Conservation (phyloP, 805 yeast genomes). For the Wickerhamomyces strasburgensis region DNA sequence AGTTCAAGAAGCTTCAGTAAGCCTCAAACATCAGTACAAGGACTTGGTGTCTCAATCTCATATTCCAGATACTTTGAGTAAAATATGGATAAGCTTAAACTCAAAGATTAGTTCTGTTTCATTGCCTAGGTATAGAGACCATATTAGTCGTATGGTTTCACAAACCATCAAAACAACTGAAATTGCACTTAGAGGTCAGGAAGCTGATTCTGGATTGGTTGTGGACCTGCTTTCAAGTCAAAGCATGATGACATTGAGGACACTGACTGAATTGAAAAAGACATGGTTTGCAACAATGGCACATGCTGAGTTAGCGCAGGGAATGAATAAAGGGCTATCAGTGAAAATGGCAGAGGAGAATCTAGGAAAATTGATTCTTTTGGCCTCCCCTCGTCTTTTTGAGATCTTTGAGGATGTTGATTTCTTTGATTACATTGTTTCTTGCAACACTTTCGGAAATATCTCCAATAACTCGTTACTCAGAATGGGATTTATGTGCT, state of each 20-base stretch:
- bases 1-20: slow-evolving; percentile 1
- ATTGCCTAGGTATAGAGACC: slow-evolving; percentile 21
- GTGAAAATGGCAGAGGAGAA: slow-evolving; percentile 19
- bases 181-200: slow-evolving; percentile 52
- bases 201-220: slow-evolving; percentile 36
- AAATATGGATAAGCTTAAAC: slow-evolving; percentile 6
- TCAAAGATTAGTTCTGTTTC: slow-evolving; percentile 31
- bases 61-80: slow-evolving; percentile 5
- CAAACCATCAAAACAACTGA: slow-evolving; percentile 63
- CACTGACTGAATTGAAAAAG: slow-evolving; percentile 34
- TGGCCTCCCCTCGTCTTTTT: slow-evolving; percentile 32
- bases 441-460: slow-evolving; percentile 43
- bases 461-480: slow-evolving; percentile 43
- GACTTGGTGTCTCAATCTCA: slow-evolving; percentile 3
- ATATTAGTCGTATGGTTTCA: slow-evolving; percentile 35
- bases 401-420: slow-evolving; percentile 38
- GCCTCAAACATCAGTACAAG: slow-evolving; percentile 10
- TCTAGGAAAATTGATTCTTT: slow-evolving; percentile 30
- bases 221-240: slow-evolving; percentile 60
- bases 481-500: slow-evolving; percentile 45
- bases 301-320: slow-evolving; percentile 1
- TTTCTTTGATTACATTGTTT: slow-evolving; percentile 49
- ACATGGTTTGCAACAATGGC: slow-evolving; percentile 8
- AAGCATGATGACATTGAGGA: slow-evolving; percentile 52
- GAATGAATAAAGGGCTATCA: slow-evolving; percentile 3